phyloP scores from a whole-genome alignment of 768 basidiomycete genomes.

The Lactarius indigo region DNA sequence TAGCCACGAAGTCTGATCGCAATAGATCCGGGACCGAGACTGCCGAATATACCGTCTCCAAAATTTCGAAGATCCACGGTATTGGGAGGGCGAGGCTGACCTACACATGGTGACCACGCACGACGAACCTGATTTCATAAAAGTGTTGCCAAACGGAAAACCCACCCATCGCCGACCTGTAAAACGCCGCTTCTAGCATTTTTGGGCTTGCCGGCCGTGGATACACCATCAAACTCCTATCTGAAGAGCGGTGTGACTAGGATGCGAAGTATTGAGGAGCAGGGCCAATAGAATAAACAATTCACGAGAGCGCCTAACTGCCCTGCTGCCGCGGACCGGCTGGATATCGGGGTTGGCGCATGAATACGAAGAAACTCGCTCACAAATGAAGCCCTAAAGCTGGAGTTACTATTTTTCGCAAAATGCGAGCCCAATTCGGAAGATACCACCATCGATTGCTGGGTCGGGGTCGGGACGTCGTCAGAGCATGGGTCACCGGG shows the following conservation, averaged over 20 bases:
- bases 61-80: background rate
- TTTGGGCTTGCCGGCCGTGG: slow-evolving; percentile 9
- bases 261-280: slow-evolving; percentile 2
- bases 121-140: background rate
- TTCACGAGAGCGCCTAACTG: background rate
- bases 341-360: background rate
- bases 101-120: slow-evolving; percentile 1
- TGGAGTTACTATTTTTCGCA: background rate
- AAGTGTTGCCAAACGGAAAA: slow-evolving; percentile 1
- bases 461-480: background rate
- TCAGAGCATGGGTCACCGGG: background rate
- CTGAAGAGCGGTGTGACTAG: background rate
- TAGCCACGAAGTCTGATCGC: background rate
- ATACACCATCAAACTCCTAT: slow-evolving; percentile 16
- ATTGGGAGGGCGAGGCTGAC: background rate
- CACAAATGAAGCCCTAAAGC: background rate
- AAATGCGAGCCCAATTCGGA: background rate
- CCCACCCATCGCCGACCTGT: background rate
- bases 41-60: background rate
- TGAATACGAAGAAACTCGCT: background rate
- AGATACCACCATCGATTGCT: slow-evolving; percentile 8
- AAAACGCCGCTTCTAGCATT: slow-evolving; percentile 6
- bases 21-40: background rate
- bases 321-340: slow-evolving; percentile 10
- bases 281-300: background rate